These are phyloP conservation scores for Tricholoma bakamatsutake DNA, from an alignment of 768 basidiomycete genomes.

Conservation along the genomic window DNA sequence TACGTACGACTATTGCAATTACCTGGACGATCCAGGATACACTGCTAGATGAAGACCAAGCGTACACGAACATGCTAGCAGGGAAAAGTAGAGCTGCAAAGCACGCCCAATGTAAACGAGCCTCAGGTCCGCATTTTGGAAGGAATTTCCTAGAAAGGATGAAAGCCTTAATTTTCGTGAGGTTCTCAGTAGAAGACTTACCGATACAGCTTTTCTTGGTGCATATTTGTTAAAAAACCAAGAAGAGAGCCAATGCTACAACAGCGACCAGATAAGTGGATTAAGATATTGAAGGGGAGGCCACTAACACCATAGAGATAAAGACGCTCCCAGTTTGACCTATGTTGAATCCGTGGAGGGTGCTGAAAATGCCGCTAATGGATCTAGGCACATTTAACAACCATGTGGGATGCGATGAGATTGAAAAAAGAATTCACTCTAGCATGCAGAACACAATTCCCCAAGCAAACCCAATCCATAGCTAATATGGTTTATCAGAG, in stretches of 20 bases:
- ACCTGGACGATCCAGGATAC: conserved; percentile 59
- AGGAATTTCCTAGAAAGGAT: conserved; percentile 24
- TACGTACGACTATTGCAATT: conserved; percentile 42
- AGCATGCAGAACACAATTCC: conserved; percentile 65
- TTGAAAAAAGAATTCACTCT: neutral
- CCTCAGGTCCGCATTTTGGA: conserved; percentile 41
- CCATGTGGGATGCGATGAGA: neutral
- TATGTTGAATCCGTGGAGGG: conserved; percentile 52
- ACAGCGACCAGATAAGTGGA: neutral
- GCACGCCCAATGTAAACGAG: conserved; percentile 57
- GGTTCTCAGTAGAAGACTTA: conserved; percentile 7
- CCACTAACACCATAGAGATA: conserved; percentile 42
- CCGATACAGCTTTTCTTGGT: conserved; percentile 49
- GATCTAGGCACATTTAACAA: conserved; percentile 31
- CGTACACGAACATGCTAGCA: conserved; percentile 64
- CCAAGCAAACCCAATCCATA: conserved; percentile 76
- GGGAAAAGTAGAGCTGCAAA: conserved; percentile 50
- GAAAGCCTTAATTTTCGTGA: neutral
- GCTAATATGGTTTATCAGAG: conserved; percentile 24
- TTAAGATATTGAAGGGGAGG: too few relatives aligned
- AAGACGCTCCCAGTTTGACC: conserved; percentile 60
- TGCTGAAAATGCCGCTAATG: conserved; percentile 47
- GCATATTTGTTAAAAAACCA: conserved; percentile 39
- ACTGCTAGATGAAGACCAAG: conserved; percentile 51
- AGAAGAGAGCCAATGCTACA: conserved; percentile 49